Conservation (phyloP, 352 stramenopile genomes). For the Phytophthora foliorum region DNA sequence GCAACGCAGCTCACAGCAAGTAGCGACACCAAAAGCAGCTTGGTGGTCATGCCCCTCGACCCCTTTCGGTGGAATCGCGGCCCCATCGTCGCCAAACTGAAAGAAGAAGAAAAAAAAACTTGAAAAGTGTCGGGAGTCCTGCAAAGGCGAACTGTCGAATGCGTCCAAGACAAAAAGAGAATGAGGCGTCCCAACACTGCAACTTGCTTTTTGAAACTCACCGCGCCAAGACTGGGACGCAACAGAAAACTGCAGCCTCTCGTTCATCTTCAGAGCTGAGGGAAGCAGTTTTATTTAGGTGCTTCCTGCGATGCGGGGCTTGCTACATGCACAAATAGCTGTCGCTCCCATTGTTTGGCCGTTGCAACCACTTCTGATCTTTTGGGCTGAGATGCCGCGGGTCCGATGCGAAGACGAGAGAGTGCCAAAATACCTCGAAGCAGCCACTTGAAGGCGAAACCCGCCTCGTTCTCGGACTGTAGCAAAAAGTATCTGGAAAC, state of each 20-base stretch:
- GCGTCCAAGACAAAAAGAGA: conserved; percentile 35
- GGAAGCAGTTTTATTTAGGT: conserved; percentile 33
- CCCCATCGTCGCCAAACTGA: conserved; percentile 30
- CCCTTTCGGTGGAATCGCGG: conserved; percentile 5
- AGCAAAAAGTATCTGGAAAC: neutral
- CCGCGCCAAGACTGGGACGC: conserved; percentile 17
- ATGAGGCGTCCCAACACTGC: conserved; percentile 21
- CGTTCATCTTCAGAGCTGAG: neutral
- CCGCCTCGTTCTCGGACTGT: no score
- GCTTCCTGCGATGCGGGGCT: neutral
- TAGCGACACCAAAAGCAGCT: conserved; percentile 3
- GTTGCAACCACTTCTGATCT: conserved; percentile 1
- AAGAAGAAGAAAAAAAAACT: neutral
- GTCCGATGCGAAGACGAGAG: neutral
- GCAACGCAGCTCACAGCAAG: conserved; percentile 16
- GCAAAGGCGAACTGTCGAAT: conserved; percentile 13
- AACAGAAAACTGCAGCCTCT: conserved; percentile 25
- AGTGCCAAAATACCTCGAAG: neutral
- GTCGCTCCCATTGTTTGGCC: neutral
- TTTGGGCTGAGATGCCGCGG: neutral
- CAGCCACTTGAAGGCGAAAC: neutral
- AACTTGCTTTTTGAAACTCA: conserved; percentile 29
- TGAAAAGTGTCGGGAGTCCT: conserved; percentile 1
- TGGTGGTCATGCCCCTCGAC: neutral
- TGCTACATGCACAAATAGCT: conserved; percentile 17